Evolutionary conservation across 371 early-diverging fungal species (phyloP).

Genomic region (Circinella umbellata): DNA sequence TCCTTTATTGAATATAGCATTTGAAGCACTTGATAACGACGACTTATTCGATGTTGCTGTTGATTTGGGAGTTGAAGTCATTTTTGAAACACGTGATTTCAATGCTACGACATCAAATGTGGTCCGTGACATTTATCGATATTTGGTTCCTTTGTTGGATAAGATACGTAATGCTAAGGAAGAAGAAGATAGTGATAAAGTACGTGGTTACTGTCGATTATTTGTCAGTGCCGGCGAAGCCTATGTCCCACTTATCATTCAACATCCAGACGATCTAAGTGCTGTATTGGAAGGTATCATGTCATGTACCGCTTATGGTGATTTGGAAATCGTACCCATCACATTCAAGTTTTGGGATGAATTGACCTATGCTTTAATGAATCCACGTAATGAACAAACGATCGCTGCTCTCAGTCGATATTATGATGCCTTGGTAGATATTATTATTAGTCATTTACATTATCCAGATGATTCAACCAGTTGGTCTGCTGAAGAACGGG

Average conservation of each 20-base stretch:
- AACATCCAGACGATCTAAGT: slow-evolving; percentile 63
- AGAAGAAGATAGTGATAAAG: slow-evolving; percentile 46
- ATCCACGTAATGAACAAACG: slow-evolving; percentile 43
- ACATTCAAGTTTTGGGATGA: slow-evolving; percentile 89
- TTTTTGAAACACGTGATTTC: slow-evolving; percentile 76
- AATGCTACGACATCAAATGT: slow-evolving; percentile 29
- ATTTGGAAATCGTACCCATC: slow-evolving; percentile 74
- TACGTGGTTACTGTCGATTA: slow-evolving; percentile 81
- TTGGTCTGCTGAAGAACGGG: slow-evolving; percentile 87
- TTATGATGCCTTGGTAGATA: slow-evolving; percentile 75
- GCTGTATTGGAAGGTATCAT: slow-evolving; percentile 77
- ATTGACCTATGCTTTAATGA: slow-evolving; percentile 70
- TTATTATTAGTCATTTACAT: slow-evolving; percentile 81
- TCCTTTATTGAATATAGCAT: slow-evolving; percentile 75
- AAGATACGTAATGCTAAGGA: slow-evolving; percentile 52
- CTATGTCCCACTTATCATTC: slow-evolving; percentile 72
- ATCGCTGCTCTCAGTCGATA: slow-evolving; percentile 65
- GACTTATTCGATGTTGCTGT: slow-evolving; percentile 84
- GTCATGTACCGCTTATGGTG: slow-evolving; percentile 67
- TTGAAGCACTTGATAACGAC: slow-evolving; percentile 71
- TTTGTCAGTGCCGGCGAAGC: slow-evolving; percentile 88
- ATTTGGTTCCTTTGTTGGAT: slow-evolving; percentile 51
- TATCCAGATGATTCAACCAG: slow-evolving; percentile 75
- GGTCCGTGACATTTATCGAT: slow-evolving; percentile 52
- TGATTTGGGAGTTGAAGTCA: slow-evolving; percentile 84